Percentiles rank a stretch among this genome's conserved stretches.
Conservation (phyloP, 768 basidiomycete genomes). For the Dendrothele bispora region DNA sequence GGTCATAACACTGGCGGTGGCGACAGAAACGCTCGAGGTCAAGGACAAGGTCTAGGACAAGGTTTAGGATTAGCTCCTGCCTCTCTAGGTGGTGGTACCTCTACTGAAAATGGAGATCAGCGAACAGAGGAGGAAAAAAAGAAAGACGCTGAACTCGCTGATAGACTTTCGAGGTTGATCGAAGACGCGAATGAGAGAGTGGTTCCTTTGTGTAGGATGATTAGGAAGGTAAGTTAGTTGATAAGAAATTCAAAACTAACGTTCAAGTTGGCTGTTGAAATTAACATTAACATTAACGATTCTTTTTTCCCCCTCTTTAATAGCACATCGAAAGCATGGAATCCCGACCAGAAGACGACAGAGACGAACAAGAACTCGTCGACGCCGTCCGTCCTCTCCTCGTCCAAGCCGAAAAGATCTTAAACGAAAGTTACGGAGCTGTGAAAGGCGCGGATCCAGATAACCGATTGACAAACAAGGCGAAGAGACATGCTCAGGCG, state of each 20-base stretch:
- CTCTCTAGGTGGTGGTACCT: no score
- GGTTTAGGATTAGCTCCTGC: slow-evolving; percentile 72
- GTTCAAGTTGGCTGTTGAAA: slow-evolving; percentile 22
- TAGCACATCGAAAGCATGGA: slow-evolving; percentile 34
- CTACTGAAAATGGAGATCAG: slow-evolving; percentile 11
- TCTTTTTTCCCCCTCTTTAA: no score
- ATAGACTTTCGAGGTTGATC: slow-evolving; percentile 31
- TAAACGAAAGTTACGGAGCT: slow-evolving; percentile 36
- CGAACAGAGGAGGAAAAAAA: slow-evolving; percentile 22
- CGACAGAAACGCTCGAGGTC: slow-evolving; percentile 60
- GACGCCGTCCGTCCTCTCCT: slow-evolving; percentile 34
- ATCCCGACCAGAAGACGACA: slow-evolving; percentile 30
- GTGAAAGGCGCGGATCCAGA: slow-evolving; percentile 36
- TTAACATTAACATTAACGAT: neutral
- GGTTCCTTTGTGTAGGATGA: slow-evolving; percentile 29
- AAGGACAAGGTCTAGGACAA: slow-evolving; percentile 71
- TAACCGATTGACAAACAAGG: slow-evolving; percentile 29
- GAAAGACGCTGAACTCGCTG: slow-evolving; percentile 26
- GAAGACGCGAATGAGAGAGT: slow-evolving; percentile 30
- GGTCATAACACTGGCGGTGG: no score
- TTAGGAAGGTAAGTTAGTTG: slow-evolving; percentile 32
- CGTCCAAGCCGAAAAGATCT: slow-evolving; percentile 34
- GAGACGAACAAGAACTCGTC: slow-evolving; percentile 32
- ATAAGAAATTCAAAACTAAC: slow-evolving; percentile 32
- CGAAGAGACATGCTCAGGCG: slow-evolving; percentile 30